Percentiles rank a stretch among this genome's conserved stretches.
These are phyloP conservation scores for Thuja plicata DNA, from an alignment of 83 land plant genomes.

Conservation along the genomic window DNA sequence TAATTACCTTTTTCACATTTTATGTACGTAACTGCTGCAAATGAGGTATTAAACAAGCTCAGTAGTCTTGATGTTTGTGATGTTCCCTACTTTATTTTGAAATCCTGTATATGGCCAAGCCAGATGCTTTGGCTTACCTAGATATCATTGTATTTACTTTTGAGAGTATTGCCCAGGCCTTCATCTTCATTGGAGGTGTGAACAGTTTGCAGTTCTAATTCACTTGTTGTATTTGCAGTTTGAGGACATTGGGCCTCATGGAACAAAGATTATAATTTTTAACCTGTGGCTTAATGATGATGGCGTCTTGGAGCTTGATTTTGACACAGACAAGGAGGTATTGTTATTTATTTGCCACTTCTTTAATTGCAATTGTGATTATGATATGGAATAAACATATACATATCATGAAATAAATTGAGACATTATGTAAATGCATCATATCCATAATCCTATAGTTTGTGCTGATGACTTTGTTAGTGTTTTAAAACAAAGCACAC, in stretches of 20 bases:
- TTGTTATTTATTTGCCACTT: neutral
- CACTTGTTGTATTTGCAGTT: constrained; percentile 29
- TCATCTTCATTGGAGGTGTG: neutral
- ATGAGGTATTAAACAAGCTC: neutral
- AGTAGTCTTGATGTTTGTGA: neutral
- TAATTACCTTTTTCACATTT: neutral
- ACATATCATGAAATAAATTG: neutral
- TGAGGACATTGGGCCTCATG: constrained; percentile 36
- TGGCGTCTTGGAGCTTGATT: constrained; percentile 48
- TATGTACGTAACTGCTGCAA: neutral
- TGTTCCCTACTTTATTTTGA: neutral
- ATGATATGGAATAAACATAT: neutral
- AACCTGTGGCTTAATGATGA: constrained; percentile 54
- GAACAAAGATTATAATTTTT: constrained; percentile 42
- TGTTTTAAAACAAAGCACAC: neutral
- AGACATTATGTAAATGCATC: neutral
- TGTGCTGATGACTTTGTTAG: neutral
- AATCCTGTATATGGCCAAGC: neutral
- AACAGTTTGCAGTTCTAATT: neutral
- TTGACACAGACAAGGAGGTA: constrained; percentile 41
- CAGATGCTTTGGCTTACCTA: neutral
- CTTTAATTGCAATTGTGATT: neutral
- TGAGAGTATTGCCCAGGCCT: neutral
- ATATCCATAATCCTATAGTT: neutral
- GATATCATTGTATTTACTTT: neutral